These are phyloP conservation scores for Penicillium lividum DNA, from an alignment of 495 filamentous ascomycete genomes.

Conservation along the genomic window DNA sequence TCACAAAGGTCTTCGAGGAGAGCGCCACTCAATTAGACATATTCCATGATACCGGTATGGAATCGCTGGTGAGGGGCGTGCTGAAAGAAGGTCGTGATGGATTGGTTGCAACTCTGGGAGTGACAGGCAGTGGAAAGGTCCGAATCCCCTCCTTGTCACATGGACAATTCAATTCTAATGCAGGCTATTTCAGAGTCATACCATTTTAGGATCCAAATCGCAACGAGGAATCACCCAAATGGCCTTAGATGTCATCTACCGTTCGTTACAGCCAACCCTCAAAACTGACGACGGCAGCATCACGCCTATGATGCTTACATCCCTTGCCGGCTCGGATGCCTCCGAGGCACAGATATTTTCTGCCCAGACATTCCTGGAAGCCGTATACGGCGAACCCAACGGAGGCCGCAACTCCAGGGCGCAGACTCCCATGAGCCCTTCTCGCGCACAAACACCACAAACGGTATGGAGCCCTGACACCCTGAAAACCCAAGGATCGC, in stretches of 20 bases:
- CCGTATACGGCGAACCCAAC: slow-evolving; percentile 67
- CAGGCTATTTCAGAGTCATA: slow-evolving; percentile 70
- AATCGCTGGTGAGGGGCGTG: slow-evolving; percentile 75
- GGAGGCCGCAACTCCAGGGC: slow-evolving; percentile 67
- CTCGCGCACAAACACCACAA: slow-evolving; percentile 47
- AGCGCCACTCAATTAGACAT: slow-evolving; percentile 79
- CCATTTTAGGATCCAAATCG: slow-evolving; percentile 85
- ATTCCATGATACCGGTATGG: slow-evolving; percentile 78
- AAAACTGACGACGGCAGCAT: slow-evolving; percentile 59
- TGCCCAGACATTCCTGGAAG: slow-evolving; percentile 77
- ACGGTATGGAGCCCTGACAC: slow-evolving; percentile 42
- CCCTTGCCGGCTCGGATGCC: slow-evolving; percentile 71
- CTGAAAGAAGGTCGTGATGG: slow-evolving; percentile 82
- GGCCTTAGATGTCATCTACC: slow-evolving; percentile 85
- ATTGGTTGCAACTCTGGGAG: slow-evolving; percentile 86
- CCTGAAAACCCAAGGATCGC: slow-evolving; percentile 27
- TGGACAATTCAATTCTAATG: slow-evolving; percentile 13
- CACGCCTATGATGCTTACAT: slow-evolving; percentile 62
- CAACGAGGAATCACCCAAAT: slow-evolving; percentile 92
- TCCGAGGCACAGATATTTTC: slow-evolving; percentile 83
- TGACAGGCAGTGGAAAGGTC: slow-evolving; percentile 96
- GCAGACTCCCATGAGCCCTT: slow-evolving; percentile 75
- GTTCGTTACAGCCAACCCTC: slow-evolving; percentile 67
- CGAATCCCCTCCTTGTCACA: slow-evolving; percentile 8
- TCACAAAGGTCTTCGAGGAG: slow-evolving; percentile 92